A percentile compares a stretch with the other conserved stretches of the same genome.
phyloP scores from a whole-genome alignment of 768 basidiomycete genomes.

The Holtermanniella nyarrowii region DNA sequence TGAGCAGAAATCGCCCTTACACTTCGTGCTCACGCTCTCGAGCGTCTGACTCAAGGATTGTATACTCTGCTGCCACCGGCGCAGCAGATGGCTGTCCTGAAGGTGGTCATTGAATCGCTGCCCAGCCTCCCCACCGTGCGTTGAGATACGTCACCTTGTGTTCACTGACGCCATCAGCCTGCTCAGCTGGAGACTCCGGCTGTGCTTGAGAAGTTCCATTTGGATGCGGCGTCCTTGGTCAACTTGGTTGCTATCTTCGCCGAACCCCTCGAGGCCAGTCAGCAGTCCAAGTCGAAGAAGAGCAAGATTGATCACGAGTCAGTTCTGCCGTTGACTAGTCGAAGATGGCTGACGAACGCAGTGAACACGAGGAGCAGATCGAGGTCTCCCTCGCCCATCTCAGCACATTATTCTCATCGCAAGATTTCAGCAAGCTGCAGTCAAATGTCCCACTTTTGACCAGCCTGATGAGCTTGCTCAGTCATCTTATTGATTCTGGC shows the following conservation, averaged over 20 bases:
- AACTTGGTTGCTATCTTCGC: slow-evolving; percentile 9
- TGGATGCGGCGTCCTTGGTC: slow-evolving; percentile 11
- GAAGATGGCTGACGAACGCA: slow-evolving; percentile 1
- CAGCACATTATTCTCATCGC: slow-evolving; percentile 50
- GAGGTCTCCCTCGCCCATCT: slow-evolving; percentile 20
- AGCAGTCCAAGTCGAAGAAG: slow-evolving; percentile 48
- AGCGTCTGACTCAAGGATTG: slow-evolving; percentile 35
- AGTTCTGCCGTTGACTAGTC: slow-evolving; percentile 1
- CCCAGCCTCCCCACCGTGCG: slow-evolving; percentile 12
- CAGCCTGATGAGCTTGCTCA: slow-evolving; percentile 61
- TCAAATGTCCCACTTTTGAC: slow-evolving; percentile 64
- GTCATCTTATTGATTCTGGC: slow-evolving; percentile 50
- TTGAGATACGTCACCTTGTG: background rate
- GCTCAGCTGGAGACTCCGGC: slow-evolving; percentile 11
- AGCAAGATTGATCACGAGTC: slow-evolving; percentile 43
- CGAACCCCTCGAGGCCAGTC: slow-evolving; percentile 17
- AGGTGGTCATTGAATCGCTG: slow-evolving; percentile 49
- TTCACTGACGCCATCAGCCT: background rate
- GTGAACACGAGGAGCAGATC: slow-evolving; percentile 4
- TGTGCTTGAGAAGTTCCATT: slow-evolving; percentile 7
- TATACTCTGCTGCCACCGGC: slow-evolving; percentile 54
- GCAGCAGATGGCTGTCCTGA: slow-evolving; percentile 51
- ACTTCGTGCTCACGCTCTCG: slow-evolving; percentile 11
- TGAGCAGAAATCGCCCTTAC: background rate
- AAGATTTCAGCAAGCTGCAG: slow-evolving; percentile 55